Conservation (phyloP, 2,329 filamentous ascomycete genomes). For the Hypoxylon sp. region DNA sequence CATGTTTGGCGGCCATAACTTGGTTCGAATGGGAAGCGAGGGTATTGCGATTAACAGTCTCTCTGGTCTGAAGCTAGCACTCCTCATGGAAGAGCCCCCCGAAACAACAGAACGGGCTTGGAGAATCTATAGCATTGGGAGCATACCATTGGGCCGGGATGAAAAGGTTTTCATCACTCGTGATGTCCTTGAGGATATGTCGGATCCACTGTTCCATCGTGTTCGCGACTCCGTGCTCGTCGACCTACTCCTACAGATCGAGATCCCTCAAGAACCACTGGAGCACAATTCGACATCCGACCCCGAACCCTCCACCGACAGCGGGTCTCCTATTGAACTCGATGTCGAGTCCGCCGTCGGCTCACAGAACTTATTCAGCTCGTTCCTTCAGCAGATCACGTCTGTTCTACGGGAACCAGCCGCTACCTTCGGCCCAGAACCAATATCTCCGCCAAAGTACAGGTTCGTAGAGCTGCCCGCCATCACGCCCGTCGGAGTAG, state of each 20-base stretch:
- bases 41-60: slow-evolving; percentile 67
- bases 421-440: slow-evolving; percentile 57
- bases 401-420: slow-evolving; percentile 63
- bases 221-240: slow-evolving; percentile 80
- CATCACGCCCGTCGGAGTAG: slow-evolving; percentile 67
- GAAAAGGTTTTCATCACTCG: slow-evolving; percentile 87
- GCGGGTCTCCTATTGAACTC: slow-evolving; percentile 46
- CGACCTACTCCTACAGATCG: slow-evolving; percentile 78
- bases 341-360: slow-evolving; percentile 42
- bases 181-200: slow-evolving; percentile 80
- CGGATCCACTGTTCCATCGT: slow-evolving; percentile 87
- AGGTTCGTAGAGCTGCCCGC: slow-evolving; percentile 67
- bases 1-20: slow-evolving; percentile 63
- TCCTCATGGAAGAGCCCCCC: slow-evolving; percentile 73
- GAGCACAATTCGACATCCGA: slow-evolving; percentile 52
- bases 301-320: slow-evolving; percentile 50
- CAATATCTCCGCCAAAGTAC: slow-evolving; percentile 52
- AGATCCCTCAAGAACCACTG: slow-evolving; percentile 40
- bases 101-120: slow-evolving; percentile 65
- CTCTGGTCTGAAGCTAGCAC: slow-evolving; percentile 73
- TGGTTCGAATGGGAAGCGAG: slow-evolving; percentile 62
- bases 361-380: slow-evolving; percentile 56
- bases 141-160: slow-evolving; percentile 85
- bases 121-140: slow-evolving; percentile 85
- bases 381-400: slow-evolving; percentile 64